A percentile compares a stretch with the other conserved stretches of the same genome.
These are phyloP conservation scores for Pinus albicaulis DNA, from an alignment of 75 land plant species.

Conservation along the genomic window DNA sequence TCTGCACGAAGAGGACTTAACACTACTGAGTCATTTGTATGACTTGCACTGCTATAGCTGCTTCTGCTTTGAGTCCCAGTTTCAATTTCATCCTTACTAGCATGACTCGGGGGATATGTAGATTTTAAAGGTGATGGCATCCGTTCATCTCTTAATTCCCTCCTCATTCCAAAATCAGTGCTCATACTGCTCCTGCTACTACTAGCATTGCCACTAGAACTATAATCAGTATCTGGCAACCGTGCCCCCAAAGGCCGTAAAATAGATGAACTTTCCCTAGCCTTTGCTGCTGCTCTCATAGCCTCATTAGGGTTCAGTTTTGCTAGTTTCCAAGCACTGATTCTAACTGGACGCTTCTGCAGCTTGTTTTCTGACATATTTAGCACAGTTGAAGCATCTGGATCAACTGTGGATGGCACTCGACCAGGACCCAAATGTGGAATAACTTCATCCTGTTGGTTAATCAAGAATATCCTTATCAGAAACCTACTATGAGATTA, in stretches of 20 bases:
- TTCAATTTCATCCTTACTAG: conserved; percentile 42
- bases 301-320: conserved; percentile 67
- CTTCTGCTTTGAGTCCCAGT: conserved; percentile 42
- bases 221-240: conserved; percentile 28
- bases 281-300: conserved; percentile 59
- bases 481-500: not conserved
- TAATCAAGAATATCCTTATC: not conserved
- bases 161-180: conserved; percentile 28
- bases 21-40: conserved; percentile 29
- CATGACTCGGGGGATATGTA: conserved; percentile 26
- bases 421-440: conserved; percentile 58
- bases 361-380: conserved; percentile 31
- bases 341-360: conserved; percentile 41
- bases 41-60: conserved; percentile 53
- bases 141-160: conserved; percentile 10
- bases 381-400: conserved; percentile 36
- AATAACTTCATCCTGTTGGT: conserved; percentile 58
- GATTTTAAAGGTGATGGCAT: conserved; percentile 15
- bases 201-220: conserved; percentile 53
- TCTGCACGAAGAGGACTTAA: conserved; percentile 46
- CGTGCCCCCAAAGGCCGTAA: conserved; percentile 44
- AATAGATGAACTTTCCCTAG: conserved; percentile 65
- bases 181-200: conserved; percentile 45
- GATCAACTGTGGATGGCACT: conserved; percentile 67
- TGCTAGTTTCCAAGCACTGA: conserved; percentile 76